A percentile compares a stretch with the other conserved stretches of the same genome.
These are phyloP conservation scores for Entomortierella beljakovae DNA, from an alignment of 192 early-diverging fungal genomes.

Conservation along the genomic window DNA sequence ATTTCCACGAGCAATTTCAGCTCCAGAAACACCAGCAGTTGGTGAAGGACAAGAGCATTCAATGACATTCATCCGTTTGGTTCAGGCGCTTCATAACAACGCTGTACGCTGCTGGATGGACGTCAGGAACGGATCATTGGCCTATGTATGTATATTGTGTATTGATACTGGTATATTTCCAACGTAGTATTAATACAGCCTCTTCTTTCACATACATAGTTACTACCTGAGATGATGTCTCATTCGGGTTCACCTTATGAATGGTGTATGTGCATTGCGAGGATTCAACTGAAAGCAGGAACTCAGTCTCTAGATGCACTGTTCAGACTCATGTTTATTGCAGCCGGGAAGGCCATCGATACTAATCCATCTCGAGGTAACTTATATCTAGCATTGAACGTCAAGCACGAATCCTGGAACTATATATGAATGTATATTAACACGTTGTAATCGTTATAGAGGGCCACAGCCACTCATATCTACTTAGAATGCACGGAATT, in stretches of 20 bases:
- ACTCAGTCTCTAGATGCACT: conserved; percentile 56
- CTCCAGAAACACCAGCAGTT: no score
- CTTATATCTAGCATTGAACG: not conserved
- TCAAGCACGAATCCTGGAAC: not conserved
- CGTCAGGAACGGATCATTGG: conserved; percentile 51
- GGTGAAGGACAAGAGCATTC: conserved; percentile 15
- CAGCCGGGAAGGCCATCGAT: conserved; percentile 36
- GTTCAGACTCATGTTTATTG: conserved; percentile 52
- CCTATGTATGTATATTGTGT: conserved; percentile 40
- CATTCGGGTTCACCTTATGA: conserved; percentile 52
- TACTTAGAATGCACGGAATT: conserved; percentile 31
- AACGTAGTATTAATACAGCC: no score
- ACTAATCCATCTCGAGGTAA: conserved; percentile 20
- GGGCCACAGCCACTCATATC: conserved; percentile 21
- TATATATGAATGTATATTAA: no score
- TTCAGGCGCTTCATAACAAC: conserved; percentile 56
- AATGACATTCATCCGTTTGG: conserved; percentile 43
- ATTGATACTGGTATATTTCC: not conserved
- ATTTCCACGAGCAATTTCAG: conserved; percentile 10
- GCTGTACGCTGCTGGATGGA: conserved; percentile 59
- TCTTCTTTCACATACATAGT: conserved; percentile 20
- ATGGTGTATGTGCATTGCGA: conserved; percentile 52
- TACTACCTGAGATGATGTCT: conserved; percentile 53
- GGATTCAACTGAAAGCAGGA: conserved; percentile 25
- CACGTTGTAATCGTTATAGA: no score